Conservation (phyloP, 345 rosid genomes). For the Isatis tinctoria region DNA sequence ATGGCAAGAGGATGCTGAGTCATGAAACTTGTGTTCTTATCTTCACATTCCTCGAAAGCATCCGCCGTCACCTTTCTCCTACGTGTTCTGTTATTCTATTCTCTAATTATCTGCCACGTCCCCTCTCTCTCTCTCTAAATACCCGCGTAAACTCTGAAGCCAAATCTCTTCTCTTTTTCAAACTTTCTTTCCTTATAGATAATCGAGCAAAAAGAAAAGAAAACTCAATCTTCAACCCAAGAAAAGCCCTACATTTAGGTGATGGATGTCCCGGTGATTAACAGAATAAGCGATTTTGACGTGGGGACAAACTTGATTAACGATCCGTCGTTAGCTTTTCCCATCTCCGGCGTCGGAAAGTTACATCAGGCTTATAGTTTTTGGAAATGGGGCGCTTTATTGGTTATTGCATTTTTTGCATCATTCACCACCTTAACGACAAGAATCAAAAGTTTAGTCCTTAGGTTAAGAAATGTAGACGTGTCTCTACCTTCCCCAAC, state of each 20-base stretch:
- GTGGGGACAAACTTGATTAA: slow-evolving; percentile 34
- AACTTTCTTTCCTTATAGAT: too few relatives aligned
- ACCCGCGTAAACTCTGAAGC: too few relatives aligned
- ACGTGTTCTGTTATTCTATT: neutral
- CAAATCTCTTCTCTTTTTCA: too few relatives aligned
- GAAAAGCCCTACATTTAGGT: neutral
- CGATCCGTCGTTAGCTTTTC: slow-evolving; percentile 32
- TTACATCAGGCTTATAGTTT: slow-evolving; percentile 38
- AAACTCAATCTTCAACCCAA: neutral
- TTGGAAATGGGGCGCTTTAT: slow-evolving; percentile 63
- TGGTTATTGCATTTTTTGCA: slow-evolving; percentile 59
- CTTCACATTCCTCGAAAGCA: neutral
- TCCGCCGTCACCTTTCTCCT: neutral
- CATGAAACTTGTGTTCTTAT: slow-evolving; percentile 4
- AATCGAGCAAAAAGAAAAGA: too few relatives aligned
- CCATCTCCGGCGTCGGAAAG: slow-evolving; percentile 33
- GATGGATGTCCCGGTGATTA: slow-evolving; percentile 68
- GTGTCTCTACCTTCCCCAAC: slow-evolving; percentile 22
- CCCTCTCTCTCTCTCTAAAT: too few relatives aligned
- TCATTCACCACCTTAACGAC: slow-evolving; percentile 45
- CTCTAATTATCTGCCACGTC: too few relatives aligned
- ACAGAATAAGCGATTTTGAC: slow-evolving; percentile 60
- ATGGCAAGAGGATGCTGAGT: slow-evolving; percentile 14
- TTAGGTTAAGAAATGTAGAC: slow-evolving; percentile 28
- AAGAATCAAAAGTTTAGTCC: slow-evolving; percentile 39